A percentile compares a stretch with the other conserved stretches of the same genome.
phyloP scores from a whole-genome alignment of 768 basidiomycete genomes.

The Hygrocybe punicea region DNA sequence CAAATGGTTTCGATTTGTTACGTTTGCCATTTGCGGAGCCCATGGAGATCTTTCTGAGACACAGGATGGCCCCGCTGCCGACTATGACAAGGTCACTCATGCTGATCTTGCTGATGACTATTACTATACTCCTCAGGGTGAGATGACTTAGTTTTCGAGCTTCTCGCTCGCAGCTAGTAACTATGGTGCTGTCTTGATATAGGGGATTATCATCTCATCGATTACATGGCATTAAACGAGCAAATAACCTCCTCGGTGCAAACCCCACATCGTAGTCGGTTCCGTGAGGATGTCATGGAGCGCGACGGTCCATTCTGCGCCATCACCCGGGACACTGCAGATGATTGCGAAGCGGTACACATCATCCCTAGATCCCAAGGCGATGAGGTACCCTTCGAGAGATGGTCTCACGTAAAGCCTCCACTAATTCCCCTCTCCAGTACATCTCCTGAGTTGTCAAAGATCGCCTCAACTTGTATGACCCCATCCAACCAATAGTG shows the following conservation, averaged over 20 bases:
- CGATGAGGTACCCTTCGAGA: constrained; percentile 8
- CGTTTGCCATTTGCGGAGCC: constrained; percentile 9
- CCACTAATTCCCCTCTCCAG: constrained; percentile 6
- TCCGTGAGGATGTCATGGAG: constrained; percentile 6
- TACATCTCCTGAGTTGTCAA: constrained; percentile 9
- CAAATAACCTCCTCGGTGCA: constrained; percentile 14
- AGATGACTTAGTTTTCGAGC: neutral
- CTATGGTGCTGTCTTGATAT: neutral
- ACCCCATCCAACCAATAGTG: neutral
- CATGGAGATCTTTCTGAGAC: constrained; percentile 13
- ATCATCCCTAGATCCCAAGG: constrained; percentile 13
- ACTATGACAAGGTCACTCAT: constrained; percentile 12
- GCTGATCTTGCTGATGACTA: constrained; percentile 8
- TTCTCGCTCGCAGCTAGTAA: neutral
- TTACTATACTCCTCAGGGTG: constrained; percentile 17
- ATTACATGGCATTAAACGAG: constrained; percentile 14
- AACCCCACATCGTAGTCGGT: constrained; percentile 1
- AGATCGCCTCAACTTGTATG: constrained; percentile 5
- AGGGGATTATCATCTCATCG: constrained; percentile 12
- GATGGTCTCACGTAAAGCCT: constrained; percentile 2
- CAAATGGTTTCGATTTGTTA: constrained; percentile 18
- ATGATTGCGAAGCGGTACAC: constrained; percentile 3
- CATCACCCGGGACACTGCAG: neutral
- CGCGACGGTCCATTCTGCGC: constrained; percentile 8
- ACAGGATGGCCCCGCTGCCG: constrained; percentile 13